Evolutionary conservation across 805 yeast species (phyloP).

Genomic region (Torulaspora franciscae): DNA sequence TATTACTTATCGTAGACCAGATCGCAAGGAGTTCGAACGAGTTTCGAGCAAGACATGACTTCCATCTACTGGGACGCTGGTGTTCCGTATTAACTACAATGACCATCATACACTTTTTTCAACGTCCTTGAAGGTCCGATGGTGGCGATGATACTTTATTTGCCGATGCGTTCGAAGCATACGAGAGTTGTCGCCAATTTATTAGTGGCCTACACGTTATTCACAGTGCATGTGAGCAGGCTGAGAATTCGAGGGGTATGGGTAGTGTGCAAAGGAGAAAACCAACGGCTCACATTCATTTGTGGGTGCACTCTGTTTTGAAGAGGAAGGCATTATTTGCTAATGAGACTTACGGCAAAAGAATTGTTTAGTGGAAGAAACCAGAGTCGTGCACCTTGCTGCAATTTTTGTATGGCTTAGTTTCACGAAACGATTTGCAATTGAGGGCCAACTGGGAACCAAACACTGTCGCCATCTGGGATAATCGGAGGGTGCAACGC

Average conservation of each 20-base stretch:
- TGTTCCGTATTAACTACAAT: constrained; percentile 64
- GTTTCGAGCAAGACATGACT: constrained; percentile 21
- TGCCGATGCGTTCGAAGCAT: constrained; percentile 63
- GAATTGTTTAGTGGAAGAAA: constrained; percentile 63
- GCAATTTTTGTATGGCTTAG: constrained; percentile 49
- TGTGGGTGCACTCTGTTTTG: constrained; percentile 67
- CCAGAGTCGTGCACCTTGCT: constrained; percentile 63
- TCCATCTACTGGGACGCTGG: constrained; percentile 59
- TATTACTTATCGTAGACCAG: constrained; percentile 48
- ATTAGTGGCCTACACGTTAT: constrained; percentile 57
- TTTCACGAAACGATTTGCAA: constrained; percentile 54
- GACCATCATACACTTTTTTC: constrained; percentile 65
- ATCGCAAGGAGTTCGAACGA: constrained; percentile 30
- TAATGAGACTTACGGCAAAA: constrained; percentile 56
- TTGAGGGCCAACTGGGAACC: constrained; percentile 67
- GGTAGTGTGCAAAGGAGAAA: constrained; percentile 66
- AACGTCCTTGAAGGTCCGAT: constrained; percentile 55
- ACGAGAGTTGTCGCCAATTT: constrained; percentile 64
- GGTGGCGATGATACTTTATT: constrained; percentile 73
- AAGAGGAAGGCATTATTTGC: constrained; percentile 53
- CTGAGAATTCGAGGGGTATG: constrained; percentile 44
- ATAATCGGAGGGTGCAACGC: constrained; percentile 64
- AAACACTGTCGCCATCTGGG: constrained; percentile 69
- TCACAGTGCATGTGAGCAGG: constrained; percentile 68
- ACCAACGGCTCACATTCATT: constrained; percentile 51